Conservation (phyloP, 192 early-diverging fungal species). For the Coemansia sp. region DNA sequence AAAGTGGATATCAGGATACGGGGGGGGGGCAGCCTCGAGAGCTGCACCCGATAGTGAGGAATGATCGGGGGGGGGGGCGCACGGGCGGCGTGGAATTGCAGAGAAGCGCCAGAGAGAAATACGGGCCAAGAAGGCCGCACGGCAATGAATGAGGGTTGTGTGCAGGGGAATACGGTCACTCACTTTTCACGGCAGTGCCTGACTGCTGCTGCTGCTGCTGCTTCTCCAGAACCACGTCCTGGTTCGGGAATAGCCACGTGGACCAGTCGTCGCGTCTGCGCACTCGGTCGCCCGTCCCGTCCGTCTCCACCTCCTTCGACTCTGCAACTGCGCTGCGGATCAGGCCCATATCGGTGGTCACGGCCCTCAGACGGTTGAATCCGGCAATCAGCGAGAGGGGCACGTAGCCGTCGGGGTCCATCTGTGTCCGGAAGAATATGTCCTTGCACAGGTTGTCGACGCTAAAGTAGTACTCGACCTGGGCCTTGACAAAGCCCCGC, state of each 20-base stretch:
- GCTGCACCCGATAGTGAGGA: too few species aligned
- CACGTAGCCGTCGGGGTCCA: slow-evolving; percentile 84
- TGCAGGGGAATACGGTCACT: slow-evolving; percentile 25
- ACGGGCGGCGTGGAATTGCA: not conserved
- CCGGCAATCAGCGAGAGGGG: slow-evolving; percentile 67
- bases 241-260: slow-evolving; percentile 74
- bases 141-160: not conserved
- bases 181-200: slow-evolving; percentile 41
- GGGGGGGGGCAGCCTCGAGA: not conserved
- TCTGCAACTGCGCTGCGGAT: slow-evolving; percentile 53
- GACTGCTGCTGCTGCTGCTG: slow-evolving; percentile 41
- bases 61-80: too few species aligned
- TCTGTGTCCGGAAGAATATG: slow-evolving; percentile 87
- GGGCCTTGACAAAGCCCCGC: slow-evolving; percentile 41
- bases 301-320: slow-evolving; percentile 58
- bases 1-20: too few species aligned
- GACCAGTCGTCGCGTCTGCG: slow-evolving; percentile 79
- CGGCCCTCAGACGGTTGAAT: slow-evolving; percentile 83
- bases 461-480: slow-evolving; percentile 92
- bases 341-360: slow-evolving; percentile 61
- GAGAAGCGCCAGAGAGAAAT: not conserved
- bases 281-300: slow-evolving; percentile 48
- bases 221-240: slow-evolving; percentile 47
- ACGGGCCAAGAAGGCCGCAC: not conserved
- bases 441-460: slow-evolving; percentile 96